Evolutionary conservation across 345 rosid species (phyloP), one percentile per base, ranked within the genome.

Genomic region (Pugionium dolabratum): DNA sequence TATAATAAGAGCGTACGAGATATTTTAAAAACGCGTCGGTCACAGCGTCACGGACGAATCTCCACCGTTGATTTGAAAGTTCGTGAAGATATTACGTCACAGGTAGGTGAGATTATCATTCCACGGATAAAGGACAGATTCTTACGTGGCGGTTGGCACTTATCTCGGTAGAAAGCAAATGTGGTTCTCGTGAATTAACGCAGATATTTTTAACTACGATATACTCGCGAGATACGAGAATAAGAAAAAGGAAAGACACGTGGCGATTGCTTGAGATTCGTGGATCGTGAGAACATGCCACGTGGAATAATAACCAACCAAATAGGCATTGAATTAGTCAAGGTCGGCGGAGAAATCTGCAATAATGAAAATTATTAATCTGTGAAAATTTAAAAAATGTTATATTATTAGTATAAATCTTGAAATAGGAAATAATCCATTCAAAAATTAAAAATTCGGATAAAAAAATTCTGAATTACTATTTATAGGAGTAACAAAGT

Each of bases 161-260:
- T 77, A 61, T 78, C 74, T 66, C 74, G 60, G 27, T 67, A 48
- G 35, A 63, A 68, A 60, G 33, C 44, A 18, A 18, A 9, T 27
- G 67, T 18, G 67, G 73, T 70, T 79, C 67, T 78, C 78, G 75
- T 74, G 76, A 75, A 40, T 52, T 41, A 27, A 26, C 32, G 1
- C 18, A 47, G 41, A 46, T 46, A 32, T 46, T 61, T 33, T 6
- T 31, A 3, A 37, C n/a, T 6, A 45, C 43, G 59, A 70, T 51
- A 62, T 64, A 10, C 10, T 45, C 5, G 54, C 25, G 73, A 74
- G 59, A 3, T 18, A 11, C 47, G 47, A 18, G 18, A 18, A 44
- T 44, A 25, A 41, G 44, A 10, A 41, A 4, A 8, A 45, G 18
- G 26, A 3, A 44, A 7, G 7, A 44, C 45, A 42, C 45, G 45